phyloP scores from a whole-genome alignment of 83 land plant species.

The Picea engelmannii region DNA sequence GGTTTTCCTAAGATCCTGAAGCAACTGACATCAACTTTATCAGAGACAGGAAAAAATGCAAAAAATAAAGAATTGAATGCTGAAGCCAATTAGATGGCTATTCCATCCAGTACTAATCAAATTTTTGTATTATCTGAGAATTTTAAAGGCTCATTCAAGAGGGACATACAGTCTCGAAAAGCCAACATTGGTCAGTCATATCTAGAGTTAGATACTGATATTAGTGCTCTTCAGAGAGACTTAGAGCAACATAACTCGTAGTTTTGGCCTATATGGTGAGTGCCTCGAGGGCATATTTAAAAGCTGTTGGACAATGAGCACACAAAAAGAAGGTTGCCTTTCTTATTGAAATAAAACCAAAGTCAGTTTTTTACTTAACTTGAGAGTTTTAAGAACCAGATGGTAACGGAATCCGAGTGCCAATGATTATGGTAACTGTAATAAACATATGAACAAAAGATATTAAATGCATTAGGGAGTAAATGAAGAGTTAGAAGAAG shows the following conservation, averaged over 20 bases:
- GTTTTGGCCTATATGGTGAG: no score
- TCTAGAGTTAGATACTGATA: slow-evolving; percentile 46
- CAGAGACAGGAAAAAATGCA: slow-evolving; percentile 19
- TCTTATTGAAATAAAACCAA: no score
- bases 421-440: no score
- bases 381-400: no score
- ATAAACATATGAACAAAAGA: no score
- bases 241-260: slow-evolving; percentile 30
- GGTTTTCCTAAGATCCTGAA: slow-evolving; percentile 78
- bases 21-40: slow-evolving; percentile 62
- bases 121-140: not conserved
- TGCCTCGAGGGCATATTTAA: no score
- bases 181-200: slow-evolving; percentile 15
- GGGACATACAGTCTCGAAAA: slow-evolving; percentile 22
- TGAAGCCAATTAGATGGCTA: not conserved
- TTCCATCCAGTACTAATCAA: not conserved
- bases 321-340: no score
- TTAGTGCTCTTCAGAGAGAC: slow-evolving; percentile 41
- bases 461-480: no score
- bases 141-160: slow-evolving; percentile 12
- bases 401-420: no score
- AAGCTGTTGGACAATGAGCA: no score
- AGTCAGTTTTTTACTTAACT: no score
- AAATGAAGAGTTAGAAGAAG: no score
- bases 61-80: not conserved